phyloP scores from a whole-genome alignment of 1,284 basidiomycete species.

The Coniferiporia sulphurascens region DNA sequence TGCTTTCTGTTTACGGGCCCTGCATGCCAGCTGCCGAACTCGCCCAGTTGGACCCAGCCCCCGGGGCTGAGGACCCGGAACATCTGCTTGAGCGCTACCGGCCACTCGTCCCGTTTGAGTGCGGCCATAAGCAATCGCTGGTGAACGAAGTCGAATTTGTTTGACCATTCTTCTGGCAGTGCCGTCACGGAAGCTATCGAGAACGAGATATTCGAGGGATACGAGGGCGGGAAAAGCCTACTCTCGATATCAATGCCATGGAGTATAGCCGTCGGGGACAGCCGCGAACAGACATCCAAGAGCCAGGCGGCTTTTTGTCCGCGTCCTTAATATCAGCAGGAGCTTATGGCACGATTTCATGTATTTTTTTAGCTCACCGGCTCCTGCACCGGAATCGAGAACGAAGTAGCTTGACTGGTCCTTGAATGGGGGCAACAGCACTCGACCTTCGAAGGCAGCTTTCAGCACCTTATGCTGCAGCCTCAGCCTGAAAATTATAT shows the following conservation, averaged over 20 bases:
- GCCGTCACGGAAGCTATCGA: slow-evolving; percentile 17
- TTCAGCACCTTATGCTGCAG: slow-evolving; percentile 2
- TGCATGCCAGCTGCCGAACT: slow-evolving; percentile 18
- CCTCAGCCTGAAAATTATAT: neutral
- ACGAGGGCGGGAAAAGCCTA: slow-evolving; percentile 17
- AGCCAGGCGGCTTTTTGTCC: slow-evolving; percentile 2
- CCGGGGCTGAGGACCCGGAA: slow-evolving; percentile 23
- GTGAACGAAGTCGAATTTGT: slow-evolving; percentile 23
- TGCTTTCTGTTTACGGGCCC: slow-evolving; percentile 19
- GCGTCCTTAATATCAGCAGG: neutral
- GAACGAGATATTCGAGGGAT: slow-evolving; percentile 17
- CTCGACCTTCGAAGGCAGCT: neutral
- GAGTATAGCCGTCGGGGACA: slow-evolving; percentile 14
- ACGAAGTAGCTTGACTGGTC: neutral
- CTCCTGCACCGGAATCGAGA: slow-evolving; percentile 2
- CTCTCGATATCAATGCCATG: slow-evolving; percentile 21
- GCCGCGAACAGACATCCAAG: slow-evolving; percentile 1
- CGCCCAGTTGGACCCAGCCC: slow-evolving; percentile 23
- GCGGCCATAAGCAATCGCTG: slow-evolving; percentile 23
- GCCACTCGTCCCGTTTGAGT: slow-evolving; percentile 21
- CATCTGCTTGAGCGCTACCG: slow-evolving; percentile 17
- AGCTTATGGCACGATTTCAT: neutral
- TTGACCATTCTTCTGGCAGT: slow-evolving; percentile 21
- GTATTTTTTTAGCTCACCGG: neutral
- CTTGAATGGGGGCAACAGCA: neutral